These are phyloP conservation scores for Barnettozyma californica DNA, from an alignment of 805 yeast genomes.

Conservation along the genomic window DNA sequence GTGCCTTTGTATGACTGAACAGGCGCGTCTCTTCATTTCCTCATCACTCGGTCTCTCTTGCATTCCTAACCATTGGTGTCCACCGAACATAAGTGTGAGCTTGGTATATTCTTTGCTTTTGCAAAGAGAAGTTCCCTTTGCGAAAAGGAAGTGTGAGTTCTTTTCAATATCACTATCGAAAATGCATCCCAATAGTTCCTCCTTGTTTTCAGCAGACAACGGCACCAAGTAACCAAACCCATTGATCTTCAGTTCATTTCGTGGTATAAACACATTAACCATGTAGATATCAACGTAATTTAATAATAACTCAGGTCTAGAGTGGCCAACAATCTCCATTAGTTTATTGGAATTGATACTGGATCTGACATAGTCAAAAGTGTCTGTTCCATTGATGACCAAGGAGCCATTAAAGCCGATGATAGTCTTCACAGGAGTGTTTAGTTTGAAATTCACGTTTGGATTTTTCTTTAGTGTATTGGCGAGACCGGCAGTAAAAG, in stretches of 20 bases:
- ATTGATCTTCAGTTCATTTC: conserved; percentile 36
- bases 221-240: conserved; percentile 95
- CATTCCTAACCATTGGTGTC: conserved; percentile 37
- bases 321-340: conserved; percentile 15
- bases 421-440: conserved; percentile 21
- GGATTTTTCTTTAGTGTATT: conserved; percentile 31
- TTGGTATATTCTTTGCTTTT: conserved; percentile 43
- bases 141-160: conserved; percentile 34
- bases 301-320: conserved; percentile 14
- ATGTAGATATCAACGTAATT: conserved; percentile 44
- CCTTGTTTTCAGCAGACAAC: conserved; percentile 37
- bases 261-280: conserved; percentile 61
- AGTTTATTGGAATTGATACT: conserved; percentile 46
- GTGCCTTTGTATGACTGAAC: conserved; percentile 35
- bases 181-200: conserved; percentile 74
- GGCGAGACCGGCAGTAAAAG: conserved; percentile 41
- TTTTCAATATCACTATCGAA: conserved; percentile 84
- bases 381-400: conserved; percentile 4
- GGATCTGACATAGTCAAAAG: conserved; percentile 53
- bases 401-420: background rate
- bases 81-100: conserved; percentile 89
- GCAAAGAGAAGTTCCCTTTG: conserved; percentile 8
- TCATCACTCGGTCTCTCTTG: conserved; percentile 6
- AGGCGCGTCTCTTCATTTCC: conserved; percentile 28
- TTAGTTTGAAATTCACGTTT: conserved; percentile 37